These are phyloP conservation scores for Aspergillus caelatus DNA, from an alignment of 2,329 filamentous ascomycete genomes.

Conservation along the genomic window DNA sequence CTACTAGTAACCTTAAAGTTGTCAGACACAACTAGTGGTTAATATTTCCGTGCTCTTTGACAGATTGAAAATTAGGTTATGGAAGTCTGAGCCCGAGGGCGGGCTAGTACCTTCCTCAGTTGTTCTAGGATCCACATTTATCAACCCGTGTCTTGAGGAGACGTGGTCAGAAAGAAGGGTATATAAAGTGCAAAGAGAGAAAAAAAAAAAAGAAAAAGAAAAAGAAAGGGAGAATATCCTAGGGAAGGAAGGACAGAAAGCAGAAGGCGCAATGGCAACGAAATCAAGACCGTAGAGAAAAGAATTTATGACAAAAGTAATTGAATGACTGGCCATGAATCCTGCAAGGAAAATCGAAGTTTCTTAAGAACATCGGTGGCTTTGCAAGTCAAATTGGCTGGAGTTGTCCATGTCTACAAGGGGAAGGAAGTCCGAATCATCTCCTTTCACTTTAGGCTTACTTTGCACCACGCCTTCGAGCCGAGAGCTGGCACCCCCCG, in stretches of 20 bases:
- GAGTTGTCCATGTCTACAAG: not conserved
- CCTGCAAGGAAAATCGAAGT: not conserved
- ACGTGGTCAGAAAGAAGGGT: not conserved
- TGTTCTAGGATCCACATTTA: not conserved
- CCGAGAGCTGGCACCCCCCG: not conserved
- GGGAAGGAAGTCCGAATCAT: not conserved
- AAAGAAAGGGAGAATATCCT: not conserved
- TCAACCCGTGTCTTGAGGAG: no score
- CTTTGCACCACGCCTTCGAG: not conserved
- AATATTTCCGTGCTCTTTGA: no score
- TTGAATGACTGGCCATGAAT: not conserved
- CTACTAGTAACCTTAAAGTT: not conserved
- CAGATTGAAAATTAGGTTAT: not conserved
- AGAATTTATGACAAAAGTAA: not conserved
- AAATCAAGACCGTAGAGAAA: not conserved
- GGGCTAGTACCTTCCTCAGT: not conserved
- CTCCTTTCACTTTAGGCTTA: not conserved
- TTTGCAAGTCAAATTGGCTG: not conserved
- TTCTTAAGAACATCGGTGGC: not conserved
- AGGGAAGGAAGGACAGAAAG: not conserved
- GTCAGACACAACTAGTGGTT: not conserved
- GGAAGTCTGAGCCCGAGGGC: not conserved
- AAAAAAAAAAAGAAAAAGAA: not conserved
- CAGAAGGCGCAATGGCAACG: not conserved
- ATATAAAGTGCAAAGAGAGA: not conserved